phyloP scores from a whole-genome alignment of 257 asterid genomes.

The Fraxinus cuspidata region DNA sequence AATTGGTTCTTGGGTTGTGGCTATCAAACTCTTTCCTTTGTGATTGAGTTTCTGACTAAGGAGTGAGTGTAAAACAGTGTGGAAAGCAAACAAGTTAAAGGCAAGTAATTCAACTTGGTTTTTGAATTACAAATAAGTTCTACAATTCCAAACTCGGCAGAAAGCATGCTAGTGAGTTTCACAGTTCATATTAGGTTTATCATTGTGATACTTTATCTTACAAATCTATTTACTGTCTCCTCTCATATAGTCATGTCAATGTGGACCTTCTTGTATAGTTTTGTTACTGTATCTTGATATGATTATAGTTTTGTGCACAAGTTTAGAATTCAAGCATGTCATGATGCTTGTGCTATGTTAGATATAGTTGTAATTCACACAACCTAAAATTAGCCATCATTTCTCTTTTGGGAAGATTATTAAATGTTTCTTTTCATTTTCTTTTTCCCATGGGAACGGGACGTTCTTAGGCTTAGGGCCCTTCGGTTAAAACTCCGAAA shows the following conservation, averaged over 20 bases:
- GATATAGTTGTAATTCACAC: background rate
- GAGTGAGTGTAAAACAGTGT: no score
- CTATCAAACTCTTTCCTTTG: no score
- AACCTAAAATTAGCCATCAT: background rate
- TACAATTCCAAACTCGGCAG: no score
- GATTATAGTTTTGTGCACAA: background rate
- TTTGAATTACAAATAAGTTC: no score
- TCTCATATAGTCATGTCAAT: background rate
- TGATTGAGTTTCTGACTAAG: no score
- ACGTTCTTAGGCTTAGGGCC: no score
- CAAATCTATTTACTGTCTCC: background rate
- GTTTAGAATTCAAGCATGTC: background rate
- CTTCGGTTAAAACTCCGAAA: background rate
- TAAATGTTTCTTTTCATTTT: background rate
- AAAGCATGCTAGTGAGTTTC: no score
- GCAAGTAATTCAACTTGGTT: no score
- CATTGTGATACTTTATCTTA: background rate
- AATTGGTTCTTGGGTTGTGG: no score
- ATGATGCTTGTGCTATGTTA: background rate
- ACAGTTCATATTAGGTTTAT: background rate
- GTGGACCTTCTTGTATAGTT: background rate
- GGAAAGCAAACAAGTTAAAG: no score
- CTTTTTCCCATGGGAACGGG: background rate
- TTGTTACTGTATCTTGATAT: background rate
- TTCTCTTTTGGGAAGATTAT: background rate